A percentile compares a stretch with the other conserved stretches of the same genome.
These are phyloP conservation scores for Extremus antarcticus DNA, from an alignment of 495 filamentous ascomycete genomes.

Conservation along the genomic window DNA sequence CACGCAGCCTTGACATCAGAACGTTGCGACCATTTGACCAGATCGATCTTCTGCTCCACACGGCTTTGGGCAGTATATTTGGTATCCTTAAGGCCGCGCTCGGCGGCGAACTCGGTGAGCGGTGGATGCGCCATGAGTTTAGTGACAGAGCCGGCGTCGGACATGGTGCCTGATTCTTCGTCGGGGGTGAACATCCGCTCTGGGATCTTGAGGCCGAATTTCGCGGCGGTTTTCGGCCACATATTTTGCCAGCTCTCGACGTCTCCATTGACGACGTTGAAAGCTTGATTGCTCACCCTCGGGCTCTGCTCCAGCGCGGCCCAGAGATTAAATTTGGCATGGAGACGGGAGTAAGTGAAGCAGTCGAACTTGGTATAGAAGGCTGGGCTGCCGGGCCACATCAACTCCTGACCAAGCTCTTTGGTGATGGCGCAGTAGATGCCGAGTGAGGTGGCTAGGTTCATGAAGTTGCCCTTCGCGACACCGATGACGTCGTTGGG, in stretches of 20 bases:
- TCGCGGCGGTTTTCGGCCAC: constrained; percentile 43
- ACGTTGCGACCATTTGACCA: constrained; percentile 40
- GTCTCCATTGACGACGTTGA: constrained; percentile 48
- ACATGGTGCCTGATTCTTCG: not conserved
- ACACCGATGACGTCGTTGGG: constrained; percentile 45
- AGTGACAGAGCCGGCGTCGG: constrained; percentile 16
- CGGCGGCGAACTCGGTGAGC: constrained; percentile 30
- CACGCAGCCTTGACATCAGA: constrained; percentile 42
- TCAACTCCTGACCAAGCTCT: constrained; percentile 36
- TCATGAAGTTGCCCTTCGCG: constrained; percentile 47
- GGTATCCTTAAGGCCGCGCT: constrained; percentile 32
- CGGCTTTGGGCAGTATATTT: constrained; percentile 20
- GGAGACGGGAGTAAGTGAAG: constrained; percentile 41
- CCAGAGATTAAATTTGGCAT: constrained; percentile 45
- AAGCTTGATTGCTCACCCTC: constrained; percentile 38
- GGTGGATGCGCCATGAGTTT: constrained; percentile 33
- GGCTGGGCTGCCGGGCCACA: constrained; percentile 38
- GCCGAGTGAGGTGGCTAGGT: constrained; percentile 38
- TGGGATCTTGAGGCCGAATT: constrained; percentile 37
- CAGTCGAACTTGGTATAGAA: constrained; percentile 43
- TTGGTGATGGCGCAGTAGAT: constrained; percentile 42
- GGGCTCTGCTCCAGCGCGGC: constrained; percentile 32
- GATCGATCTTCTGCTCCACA: constrained; percentile 39
- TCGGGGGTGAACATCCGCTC: constrained; percentile 35
- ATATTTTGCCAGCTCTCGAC: constrained; percentile 43